A percentile compares a stretch with the other conserved stretches of the same genome.
These are phyloP conservation scores for Actinomortierella ambigua DNA, from an alignment of 371 early-diverging fungal species.

Conservation along the genomic window DNA sequence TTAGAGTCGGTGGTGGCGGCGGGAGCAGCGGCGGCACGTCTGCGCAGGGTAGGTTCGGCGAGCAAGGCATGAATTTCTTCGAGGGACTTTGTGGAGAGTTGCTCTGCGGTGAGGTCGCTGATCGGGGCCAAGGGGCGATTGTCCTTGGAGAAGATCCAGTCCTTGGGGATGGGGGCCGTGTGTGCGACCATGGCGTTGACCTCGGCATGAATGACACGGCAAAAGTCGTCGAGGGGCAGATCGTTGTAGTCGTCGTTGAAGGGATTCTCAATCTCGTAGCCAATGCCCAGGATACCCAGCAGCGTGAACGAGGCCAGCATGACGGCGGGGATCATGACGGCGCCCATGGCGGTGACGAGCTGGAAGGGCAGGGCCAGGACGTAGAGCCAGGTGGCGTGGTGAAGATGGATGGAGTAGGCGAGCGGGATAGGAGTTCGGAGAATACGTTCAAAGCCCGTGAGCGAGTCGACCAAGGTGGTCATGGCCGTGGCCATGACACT, in stretches of 20 bases:
- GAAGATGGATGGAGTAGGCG: slow-evolving; percentile 82
- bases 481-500: slow-evolving; percentile 44
- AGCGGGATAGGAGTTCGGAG: slow-evolving; percentile 81
- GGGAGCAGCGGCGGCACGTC: too few relatives aligned
- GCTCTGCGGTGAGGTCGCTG: too few relatives aligned
- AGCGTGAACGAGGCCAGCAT: slow-evolving; percentile 71
- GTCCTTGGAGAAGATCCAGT: slow-evolving; percentile 37
- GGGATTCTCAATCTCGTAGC: slow-evolving; percentile 77
- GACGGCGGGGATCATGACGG: slow-evolving; percentile 49
- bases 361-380: slow-evolving; percentile 74
- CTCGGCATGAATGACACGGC: slow-evolving; percentile 45
- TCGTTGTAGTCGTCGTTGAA: slow-evolving; percentile 76
- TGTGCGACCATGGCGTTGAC: slow-evolving; percentile 36
- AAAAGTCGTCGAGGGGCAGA: slow-evolving; percentile 52
- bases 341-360: slow-evolving; percentile 48
- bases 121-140: slow-evolving; percentile 22
- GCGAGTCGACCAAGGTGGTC: slow-evolving; percentile 49
- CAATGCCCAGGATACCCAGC: slow-evolving; percentile 75
- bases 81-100: too few relatives aligned
- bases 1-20: too few relatives aligned
- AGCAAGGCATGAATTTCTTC: too few relatives aligned
- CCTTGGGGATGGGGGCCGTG: slow-evolving; percentile 31
- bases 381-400: slow-evolving; percentile 73
- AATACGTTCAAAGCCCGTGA: slow-evolving; percentile 76
- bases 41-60: too few relatives aligned